Conservation (phyloP, 768 basidiomycete species). For the Amanita inopinata region DNA sequence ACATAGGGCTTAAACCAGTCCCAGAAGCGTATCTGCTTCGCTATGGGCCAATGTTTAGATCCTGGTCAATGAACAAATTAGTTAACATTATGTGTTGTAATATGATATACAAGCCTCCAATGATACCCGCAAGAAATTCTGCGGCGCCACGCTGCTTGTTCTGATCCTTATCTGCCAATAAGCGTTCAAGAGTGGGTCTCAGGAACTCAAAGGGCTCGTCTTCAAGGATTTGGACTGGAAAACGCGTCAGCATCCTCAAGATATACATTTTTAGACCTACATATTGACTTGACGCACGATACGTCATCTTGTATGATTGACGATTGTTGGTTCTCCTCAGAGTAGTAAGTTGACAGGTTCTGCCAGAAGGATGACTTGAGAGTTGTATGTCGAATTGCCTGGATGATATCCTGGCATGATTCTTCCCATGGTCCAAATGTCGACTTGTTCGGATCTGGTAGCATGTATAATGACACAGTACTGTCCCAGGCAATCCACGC, state of each 20-base stretch:
- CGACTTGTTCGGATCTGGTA: constrained; percentile 37
- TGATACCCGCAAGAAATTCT: constrained; percentile 69
- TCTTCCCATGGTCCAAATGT: constrained; percentile 55
- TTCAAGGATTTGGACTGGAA: constrained; percentile 67
- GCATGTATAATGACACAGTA: constrained; percentile 33
- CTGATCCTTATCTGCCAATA: constrained; percentile 64
- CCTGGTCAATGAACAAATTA: constrained; percentile 29
- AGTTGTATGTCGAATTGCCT: constrained; percentile 38
- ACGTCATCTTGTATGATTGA: constrained; percentile 59
- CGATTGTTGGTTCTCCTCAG: constrained; percentile 70
- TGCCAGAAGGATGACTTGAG: constrained; percentile 54
- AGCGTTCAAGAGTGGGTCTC: constrained; percentile 48
- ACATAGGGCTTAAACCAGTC: constrained; percentile 69
- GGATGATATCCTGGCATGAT: constrained; percentile 38
- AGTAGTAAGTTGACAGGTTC: constrained; percentile 55
- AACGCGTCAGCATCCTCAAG: constrained; percentile 1
- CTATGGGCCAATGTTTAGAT: constrained; percentile 78
- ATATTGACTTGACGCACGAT: constrained; percentile 66
- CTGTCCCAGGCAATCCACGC: constrained; percentile 64
- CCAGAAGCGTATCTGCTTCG: constrained; percentile 66
- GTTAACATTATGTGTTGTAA: not conserved
- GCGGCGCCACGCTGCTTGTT: constrained; percentile 86
- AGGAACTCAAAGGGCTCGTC: constrained; percentile 58
- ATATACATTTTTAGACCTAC: constrained; percentile 26
- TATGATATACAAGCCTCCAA: constrained; percentile 36